A percentile compares a stretch with the other conserved stretches of the same genome.
Evolutionary conservation across 139 green algal species (phyloP).

Genomic region (Mychonastes homosphaera): DNA sequence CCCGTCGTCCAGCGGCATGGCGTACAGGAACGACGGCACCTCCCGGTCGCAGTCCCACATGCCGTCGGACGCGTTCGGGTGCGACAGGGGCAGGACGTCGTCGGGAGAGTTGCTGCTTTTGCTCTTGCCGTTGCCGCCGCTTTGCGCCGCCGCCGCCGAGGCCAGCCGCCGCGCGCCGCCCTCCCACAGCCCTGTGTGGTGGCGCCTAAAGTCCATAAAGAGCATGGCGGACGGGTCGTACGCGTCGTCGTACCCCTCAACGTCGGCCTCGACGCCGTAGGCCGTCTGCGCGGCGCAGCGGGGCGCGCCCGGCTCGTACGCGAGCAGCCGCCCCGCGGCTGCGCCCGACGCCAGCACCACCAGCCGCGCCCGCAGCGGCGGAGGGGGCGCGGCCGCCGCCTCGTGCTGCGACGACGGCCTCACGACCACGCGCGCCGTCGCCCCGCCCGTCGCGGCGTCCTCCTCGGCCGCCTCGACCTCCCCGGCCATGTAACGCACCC

Average conservation of each 20-base stretch:
- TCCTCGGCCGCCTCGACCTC: conserved; percentile 28
- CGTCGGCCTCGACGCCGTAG: conserved; percentile 75
- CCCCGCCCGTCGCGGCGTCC: neutral
- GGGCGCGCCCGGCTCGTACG: conserved; percentile 65
- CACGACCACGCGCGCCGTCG: neutral
- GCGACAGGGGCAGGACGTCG: conserved; percentile 1
- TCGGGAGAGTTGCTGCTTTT: neutral
- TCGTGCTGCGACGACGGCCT: neutral
- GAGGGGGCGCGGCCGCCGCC: neutral
- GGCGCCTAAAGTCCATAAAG: conserved; percentile 83
- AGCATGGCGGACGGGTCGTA: conserved; percentile 57
- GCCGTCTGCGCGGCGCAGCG: conserved; percentile 78
- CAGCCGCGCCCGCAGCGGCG: conserved; percentile 26
- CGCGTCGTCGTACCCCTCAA: conserved; percentile 53
- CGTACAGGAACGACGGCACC: conserved; percentile 73
- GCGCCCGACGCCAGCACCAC: conserved; percentile 73
- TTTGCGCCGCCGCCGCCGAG: neutral
- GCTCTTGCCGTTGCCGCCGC: neutral
- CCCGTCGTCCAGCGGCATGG: conserved; percentile 53
- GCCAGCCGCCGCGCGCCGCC: conserved; percentile 16
- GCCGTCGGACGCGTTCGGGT: conserved; percentile 54
- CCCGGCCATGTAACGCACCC: conserved; percentile 46
- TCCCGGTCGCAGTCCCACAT: conserved; percentile 57
- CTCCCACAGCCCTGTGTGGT: conserved; percentile 65
- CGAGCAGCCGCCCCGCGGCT: conserved; percentile 69